Percentiles rank a stretch among this genome's conserved stretches.
These are phyloP conservation scores for Sordaria brevicollis DNA, from an alignment of 495 filamentous ascomycete genomes.

Conservation along the genomic window DNA sequence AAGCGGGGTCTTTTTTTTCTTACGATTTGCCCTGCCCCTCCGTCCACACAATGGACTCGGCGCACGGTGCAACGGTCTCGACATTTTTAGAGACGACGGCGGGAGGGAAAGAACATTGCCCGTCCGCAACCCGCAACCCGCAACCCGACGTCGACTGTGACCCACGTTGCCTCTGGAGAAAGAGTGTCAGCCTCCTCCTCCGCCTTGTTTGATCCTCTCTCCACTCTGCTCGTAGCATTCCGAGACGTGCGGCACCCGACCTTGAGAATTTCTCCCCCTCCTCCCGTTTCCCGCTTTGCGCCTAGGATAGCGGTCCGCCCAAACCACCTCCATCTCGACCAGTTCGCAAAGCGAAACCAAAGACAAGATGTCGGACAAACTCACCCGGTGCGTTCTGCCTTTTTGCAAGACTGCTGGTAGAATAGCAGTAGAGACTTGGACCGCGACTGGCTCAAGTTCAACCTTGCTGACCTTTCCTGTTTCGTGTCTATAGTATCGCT, in stretches of 20 bases:
- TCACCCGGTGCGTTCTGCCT: slow-evolving; percentile 55
- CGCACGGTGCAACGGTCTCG: background rate
- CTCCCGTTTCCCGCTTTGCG: background rate
- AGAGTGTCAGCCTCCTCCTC: background rate
- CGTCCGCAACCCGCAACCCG: background rate
- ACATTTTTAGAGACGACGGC: slow-evolving; percentile 6
- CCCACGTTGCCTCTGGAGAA: slow-evolving; percentile 9
- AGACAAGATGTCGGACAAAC: slow-evolving; percentile 67
- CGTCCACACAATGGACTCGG: slow-evolving; percentile 4
- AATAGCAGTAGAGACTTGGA: no score
- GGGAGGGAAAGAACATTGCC: background rate
- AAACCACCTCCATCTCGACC: slow-evolving; percentile 1
- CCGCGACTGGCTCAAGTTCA: background rate
- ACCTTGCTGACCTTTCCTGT: background rate
- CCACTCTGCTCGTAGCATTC: background rate
- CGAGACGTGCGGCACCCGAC: slow-evolving; percentile 1
- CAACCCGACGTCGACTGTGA: slow-evolving; percentile 3
- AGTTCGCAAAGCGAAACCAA: background rate
- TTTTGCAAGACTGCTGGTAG: background rate
- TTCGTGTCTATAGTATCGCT: slow-evolving; percentile 59
- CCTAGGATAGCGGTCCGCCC: background rate
- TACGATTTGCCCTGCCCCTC: slow-evolving; percentile 9
- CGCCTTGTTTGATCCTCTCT: background rate
- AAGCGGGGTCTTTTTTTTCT: background rate
- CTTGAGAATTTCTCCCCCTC: background rate